These are phyloP conservation scores for Ananas comosus DNA, from an alignment of 176 grass and related monocot genomes.

Conservation along the genomic window DNA sequence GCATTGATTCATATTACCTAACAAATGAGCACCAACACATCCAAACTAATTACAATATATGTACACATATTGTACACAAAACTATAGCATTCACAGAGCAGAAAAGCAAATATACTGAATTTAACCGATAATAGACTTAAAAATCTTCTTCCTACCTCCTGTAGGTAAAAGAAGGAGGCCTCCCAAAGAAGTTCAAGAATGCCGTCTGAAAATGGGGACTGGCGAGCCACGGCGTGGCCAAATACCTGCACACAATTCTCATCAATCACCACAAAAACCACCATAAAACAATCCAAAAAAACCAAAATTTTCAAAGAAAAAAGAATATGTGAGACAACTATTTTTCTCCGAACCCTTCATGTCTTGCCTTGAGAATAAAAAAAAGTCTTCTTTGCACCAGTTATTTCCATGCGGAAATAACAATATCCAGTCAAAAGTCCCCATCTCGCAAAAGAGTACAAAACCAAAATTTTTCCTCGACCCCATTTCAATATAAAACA, in stretches of 20 bases:
- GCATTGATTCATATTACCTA: neutral
- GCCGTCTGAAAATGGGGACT: conserved; percentile 91
- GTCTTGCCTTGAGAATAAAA: too few relatives aligned
- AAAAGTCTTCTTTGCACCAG: too few relatives aligned
- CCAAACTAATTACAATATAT: conserved; percentile 9
- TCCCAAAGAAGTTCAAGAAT: conserved; percentile 70
- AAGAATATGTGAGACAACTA: neutral
- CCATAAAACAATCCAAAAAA: conserved; percentile 1
- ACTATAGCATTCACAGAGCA: too few relatives aligned
- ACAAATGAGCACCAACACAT: conserved; percentile 9
- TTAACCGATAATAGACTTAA: conserved; percentile 10
- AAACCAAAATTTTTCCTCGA: too few relatives aligned
- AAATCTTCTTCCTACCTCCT: conserved; percentile 45
- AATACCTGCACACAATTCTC: conserved; percentile 45
- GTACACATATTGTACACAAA: too few relatives aligned
- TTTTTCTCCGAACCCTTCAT: too few relatives aligned
- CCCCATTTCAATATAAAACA: too few relatives aligned
- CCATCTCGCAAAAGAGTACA: too few relatives aligned
- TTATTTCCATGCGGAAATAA: too few relatives aligned
- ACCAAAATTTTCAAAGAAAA: neutral
- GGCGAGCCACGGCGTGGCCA: conserved; percentile 77
- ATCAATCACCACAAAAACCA: conserved; percentile 12
- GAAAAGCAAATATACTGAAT: too few relatives aligned
- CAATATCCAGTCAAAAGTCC: too few relatives aligned
- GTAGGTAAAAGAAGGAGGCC: conserved; percentile 57